Base-by-base conservation (phyloP, 805 yeast species). In the Candida corydali region DNA sequence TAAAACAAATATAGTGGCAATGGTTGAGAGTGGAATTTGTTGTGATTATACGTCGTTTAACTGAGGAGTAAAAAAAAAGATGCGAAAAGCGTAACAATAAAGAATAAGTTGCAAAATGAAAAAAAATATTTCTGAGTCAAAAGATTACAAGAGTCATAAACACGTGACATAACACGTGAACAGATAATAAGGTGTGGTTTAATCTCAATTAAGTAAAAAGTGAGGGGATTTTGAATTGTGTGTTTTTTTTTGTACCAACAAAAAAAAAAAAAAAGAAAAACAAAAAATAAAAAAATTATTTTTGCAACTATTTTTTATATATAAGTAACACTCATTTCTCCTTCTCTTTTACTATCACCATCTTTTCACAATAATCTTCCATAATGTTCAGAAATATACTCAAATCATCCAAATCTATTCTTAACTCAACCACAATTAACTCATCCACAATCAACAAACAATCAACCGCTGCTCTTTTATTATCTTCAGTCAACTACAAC, bases 221-320 rank as follows among this genome's bases (percentile, higher is more conserved):
- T 24, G 26, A 24, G 26, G 26, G 26, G 26, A 24, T 24, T 24
- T n/a, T n/a, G n/a, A n/a, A n/a, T n/a, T n/a, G n/a, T n/a, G n/a
- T n/a, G n/a, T n/a, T 24, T 24, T 24, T 24, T 24, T 24, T 5
- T 24, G n/a, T 24, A 20, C 23, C 23, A 20, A 20, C 23, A 20
- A 20, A 7, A 24, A 8, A 20, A 20, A 20, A 20, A 20, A 20
- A 20, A 20, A 20, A 8, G 10, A 7, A 20, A 7, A 20, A 20
- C 24, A 20, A 20, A 20, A 20, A 20, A 20, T n/a, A n/a, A n/a
- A n/a, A n/a, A n/a, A n/a, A n/a, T n/a, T 20, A 20, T 20, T 24
- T 24, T 24, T 24, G 26, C 26, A 24, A 24, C 26, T 24, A 6
- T 24, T 24, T 24, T 24, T 9, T 4, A 24, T 10, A 24, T 24